These are phyloP conservation scores for Cardiospermum halicacabum DNA, from an alignment of 345 rosid genomes.

Conservation along the genomic window DNA sequence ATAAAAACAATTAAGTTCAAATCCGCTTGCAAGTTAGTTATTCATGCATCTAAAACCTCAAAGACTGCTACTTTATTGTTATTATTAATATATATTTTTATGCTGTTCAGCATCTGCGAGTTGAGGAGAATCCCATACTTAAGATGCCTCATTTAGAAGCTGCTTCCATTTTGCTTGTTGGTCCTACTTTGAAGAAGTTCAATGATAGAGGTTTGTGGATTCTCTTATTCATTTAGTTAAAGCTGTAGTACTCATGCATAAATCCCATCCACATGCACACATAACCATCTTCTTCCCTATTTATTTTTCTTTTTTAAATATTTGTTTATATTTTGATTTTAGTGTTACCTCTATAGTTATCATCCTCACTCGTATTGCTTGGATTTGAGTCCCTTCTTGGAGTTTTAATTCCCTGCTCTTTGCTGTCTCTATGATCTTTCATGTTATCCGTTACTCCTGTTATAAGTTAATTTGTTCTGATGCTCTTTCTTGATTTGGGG, in stretches of 20 bases:
- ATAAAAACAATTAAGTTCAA: background rate
- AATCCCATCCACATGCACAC: background rate
- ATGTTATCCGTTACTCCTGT: background rate
- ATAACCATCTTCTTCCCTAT: background rate
- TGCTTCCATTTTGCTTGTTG: constrained; percentile 88
- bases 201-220: constrained; percentile 80
- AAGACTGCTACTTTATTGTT: background rate
- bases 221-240: background rate
- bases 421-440: background rate
- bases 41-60: background rate
- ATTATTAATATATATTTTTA: background rate
- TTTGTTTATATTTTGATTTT: too few relatives aligned
- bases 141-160: constrained; percentile 96
- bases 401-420: constrained; percentile 9
- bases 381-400: background rate
- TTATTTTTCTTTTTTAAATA: background rate
- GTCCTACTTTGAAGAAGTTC: constrained; percentile 91
- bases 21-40: background rate
- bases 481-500: constrained; percentile 11
- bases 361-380: too few relatives aligned
- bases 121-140: constrained; percentile 95
- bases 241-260: background rate
- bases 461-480: constrained; percentile 1
- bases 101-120: constrained; percentile 79
- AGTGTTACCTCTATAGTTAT: background rate